Conservation (phyloP, 1,284 basidiomycete genomes). For the Stereum hirsutum region DNA sequence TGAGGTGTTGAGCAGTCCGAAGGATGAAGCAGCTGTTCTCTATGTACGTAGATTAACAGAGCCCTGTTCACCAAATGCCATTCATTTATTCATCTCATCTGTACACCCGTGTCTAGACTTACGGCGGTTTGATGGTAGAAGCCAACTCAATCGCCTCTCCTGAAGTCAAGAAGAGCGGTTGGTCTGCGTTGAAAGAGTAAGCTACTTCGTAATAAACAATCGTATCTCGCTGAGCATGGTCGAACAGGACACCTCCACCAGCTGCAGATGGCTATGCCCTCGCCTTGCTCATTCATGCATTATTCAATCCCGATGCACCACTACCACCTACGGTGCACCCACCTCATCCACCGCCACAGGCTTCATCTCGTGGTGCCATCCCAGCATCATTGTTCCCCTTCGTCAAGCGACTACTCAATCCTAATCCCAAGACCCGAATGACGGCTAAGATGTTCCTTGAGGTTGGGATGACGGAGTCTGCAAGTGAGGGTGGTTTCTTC, state of each 20-base stretch:
- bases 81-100: conserved; percentile 11
- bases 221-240: conserved; percentile 1
- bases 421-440: conserved; percentile 76
- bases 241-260: conserved; percentile 54
- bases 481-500: conserved; percentile 63
- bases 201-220: conserved; percentile 13
- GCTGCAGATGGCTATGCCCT: conserved; percentile 81
- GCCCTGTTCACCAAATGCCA: no score
- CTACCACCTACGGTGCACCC: conserved; percentile 64
- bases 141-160: conserved; percentile 60
- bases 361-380: conserved; percentile 71
- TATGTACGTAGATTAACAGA: conserved; percentile 67
- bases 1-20: conserved; percentile 78
- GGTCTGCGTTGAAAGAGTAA: conserved; percentile 78
- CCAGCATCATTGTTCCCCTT: conserved; percentile 71
- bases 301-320: conserved; percentile 73
- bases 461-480: conserved; percentile 64
- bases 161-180: conserved; percentile 89
- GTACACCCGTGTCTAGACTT: conserved; percentile 39
- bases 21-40: conserved; percentile 67
- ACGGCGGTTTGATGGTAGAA: conserved; percentile 62
- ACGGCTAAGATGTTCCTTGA: conserved; percentile 74
- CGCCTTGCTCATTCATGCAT: conserved; percentile 73
- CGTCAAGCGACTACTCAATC: conserved; percentile 85
- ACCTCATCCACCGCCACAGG: conserved; percentile 64